These are phyloP conservation scores for Exophiala sp. DNA, from an alignment of 2,329 filamentous ascomycete species.

Conservation along the genomic window DNA sequence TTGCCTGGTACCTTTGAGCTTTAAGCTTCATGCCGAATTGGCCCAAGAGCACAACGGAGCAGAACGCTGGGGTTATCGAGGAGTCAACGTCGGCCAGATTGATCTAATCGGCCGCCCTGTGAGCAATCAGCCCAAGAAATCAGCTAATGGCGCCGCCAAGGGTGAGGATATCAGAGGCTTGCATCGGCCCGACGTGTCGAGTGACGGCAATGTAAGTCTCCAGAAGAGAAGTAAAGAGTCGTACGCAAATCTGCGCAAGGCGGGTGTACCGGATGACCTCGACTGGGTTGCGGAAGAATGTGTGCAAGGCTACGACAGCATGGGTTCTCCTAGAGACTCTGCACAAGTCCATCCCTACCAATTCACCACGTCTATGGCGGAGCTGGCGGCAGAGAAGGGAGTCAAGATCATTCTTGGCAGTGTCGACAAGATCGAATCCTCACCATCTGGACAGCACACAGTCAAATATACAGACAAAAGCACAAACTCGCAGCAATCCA, in stretches of 20 bases:
- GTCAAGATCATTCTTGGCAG: conserved; percentile 61
- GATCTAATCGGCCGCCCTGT: conserved; percentile 44
- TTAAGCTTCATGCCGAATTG: conserved; percentile 72
- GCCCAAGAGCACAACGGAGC: conserved; percentile 76
- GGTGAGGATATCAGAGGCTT: conserved; percentile 30
- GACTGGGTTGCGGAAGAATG: conserved; percentile 73
- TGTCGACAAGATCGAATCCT: conserved; percentile 56
- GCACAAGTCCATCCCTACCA: conserved; percentile 90
- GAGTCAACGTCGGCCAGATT: conserved; percentile 65
- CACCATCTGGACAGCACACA: conserved; percentile 33
- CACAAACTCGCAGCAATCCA: conserved; percentile 42
- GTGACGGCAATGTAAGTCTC: conserved; percentile 42
- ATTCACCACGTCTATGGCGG: conserved; percentile 80
- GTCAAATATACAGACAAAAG: conserved; percentile 56
- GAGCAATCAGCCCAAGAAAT: conserved; percentile 26
- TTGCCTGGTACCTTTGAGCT: conserved; percentile 78
- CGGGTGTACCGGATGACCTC: conserved; percentile 66
- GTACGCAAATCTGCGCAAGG: conserved; percentile 47
- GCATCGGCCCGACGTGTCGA: conserved; percentile 16
- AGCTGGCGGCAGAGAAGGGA: conserved; percentile 64
- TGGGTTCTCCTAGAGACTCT: conserved; percentile 75
- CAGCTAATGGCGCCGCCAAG: conserved; percentile 24
- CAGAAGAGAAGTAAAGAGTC: conserved; percentile 52
- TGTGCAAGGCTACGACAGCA: conserved; percentile 67
- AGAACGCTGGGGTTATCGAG: conserved; percentile 78